Evolutionary conservation across 2,329 filamentous ascomycete species (phyloP).

Genomic region (Aspergillus brasiliensis): DNA sequence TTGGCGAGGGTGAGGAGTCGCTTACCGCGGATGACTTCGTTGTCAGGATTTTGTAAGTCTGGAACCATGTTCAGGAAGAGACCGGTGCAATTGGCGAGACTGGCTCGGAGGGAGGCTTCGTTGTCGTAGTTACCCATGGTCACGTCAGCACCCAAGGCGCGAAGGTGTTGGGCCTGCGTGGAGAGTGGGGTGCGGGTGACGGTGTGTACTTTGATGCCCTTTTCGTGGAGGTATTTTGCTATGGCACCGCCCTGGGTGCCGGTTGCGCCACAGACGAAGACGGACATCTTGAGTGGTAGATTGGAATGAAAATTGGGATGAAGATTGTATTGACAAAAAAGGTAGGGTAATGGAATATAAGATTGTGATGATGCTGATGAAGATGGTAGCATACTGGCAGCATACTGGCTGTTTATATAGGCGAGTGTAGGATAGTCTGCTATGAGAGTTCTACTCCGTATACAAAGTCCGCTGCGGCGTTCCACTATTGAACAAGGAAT

Average conservation of each 20-base stretch:
- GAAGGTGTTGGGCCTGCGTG: constrained; percentile 28
- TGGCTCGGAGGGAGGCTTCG: constrained; percentile 27
- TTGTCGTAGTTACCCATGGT: constrained; percentile 36
- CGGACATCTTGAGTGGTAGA: constrained; percentile 13
- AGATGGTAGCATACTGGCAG: no score
- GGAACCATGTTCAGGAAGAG: constrained; percentile 29
- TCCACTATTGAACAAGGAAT: background rate
- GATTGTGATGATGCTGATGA: background rate
- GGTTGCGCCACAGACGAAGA: constrained; percentile 34
- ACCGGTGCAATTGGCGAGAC: constrained; percentile 32
- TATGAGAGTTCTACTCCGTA: background rate
- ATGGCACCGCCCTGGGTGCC: constrained; percentile 37
- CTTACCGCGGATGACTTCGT: constrained; percentile 31
- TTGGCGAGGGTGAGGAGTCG: constrained; percentile 29
- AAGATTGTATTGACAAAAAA: background rate
- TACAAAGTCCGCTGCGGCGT: constrained; percentile 4
- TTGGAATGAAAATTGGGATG: constrained; percentile 1
- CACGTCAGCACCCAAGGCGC: constrained; percentile 31
- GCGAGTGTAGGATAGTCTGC: background rate
- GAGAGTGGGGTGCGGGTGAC: constrained; percentile 34
- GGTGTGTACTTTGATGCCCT: constrained; percentile 34
- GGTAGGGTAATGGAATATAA: background rate
- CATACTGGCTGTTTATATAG: background rate
- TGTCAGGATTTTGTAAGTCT: background rate
- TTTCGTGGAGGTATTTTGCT: constrained; percentile 29